phyloP scores from a whole-genome alignment of 176 grass and related monocot genomes.

The Urochloa ruziziensis region DNA sequence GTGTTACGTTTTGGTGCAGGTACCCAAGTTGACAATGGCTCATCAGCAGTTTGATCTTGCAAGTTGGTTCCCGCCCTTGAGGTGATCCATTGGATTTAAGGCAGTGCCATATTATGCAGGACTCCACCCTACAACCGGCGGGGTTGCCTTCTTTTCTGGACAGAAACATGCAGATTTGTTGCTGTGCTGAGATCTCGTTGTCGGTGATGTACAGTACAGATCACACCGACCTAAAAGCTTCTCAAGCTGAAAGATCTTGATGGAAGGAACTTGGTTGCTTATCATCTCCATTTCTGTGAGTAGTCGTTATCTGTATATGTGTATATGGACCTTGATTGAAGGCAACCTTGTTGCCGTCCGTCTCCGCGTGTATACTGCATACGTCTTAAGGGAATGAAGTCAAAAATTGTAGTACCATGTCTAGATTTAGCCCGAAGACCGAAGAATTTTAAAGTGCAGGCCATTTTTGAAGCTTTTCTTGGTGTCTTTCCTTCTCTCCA shows the following conservation, averaged over 20 bases:
- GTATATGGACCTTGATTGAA: not conserved
- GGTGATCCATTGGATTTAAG: slow-evolving; percentile 15
- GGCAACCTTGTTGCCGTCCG: not conserved
- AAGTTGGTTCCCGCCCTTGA: slow-evolving; percentile 14
- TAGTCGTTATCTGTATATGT: slow-evolving; percentile 12
- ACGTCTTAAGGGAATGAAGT: not conserved
- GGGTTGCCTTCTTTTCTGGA: slow-evolving; percentile 11
- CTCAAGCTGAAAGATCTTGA: slow-evolving; percentile 14
- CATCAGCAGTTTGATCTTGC: slow-evolving; percentile 23
- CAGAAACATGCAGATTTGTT: slow-evolving; percentile 16
- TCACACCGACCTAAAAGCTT: slow-evolving; percentile 13
- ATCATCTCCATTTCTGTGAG: not conserved
- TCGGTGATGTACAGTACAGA: not conserved
- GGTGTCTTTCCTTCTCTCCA: no score
- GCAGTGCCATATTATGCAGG: slow-evolving; percentile 40
- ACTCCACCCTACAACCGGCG: not conserved
- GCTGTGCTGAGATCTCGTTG: slow-evolving; percentile 26
- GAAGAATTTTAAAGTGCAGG: not conserved
- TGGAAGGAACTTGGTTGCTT: not conserved
- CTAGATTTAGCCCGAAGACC: not conserved
- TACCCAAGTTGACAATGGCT: slow-evolving; percentile 5
- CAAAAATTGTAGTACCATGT: not conserved
- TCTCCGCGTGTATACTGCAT: slow-evolving; percentile 2
- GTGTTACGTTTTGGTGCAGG: slow-evolving; percentile 29
- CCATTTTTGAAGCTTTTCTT: not conserved